These are phyloP conservation scores for Backusella tuberculispora DNA, from an alignment of 192 early-diverging fungal genomes.

Conservation along the genomic window DNA sequence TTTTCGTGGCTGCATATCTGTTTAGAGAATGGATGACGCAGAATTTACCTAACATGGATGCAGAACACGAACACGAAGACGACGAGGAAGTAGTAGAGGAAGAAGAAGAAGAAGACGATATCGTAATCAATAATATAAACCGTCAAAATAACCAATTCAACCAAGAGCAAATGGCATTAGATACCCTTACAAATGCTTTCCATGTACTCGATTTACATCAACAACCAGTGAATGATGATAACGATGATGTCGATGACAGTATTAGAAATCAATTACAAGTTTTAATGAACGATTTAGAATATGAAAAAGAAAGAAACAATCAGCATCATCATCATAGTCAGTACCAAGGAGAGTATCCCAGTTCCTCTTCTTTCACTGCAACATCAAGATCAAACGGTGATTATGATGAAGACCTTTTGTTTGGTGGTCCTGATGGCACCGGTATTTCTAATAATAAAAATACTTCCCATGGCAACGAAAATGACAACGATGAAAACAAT, in stretches of 20 bases:
- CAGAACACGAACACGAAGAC: not conserved
- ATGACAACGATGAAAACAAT: not conserved
- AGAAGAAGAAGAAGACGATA: not conserved
- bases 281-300: slow-evolving; percentile 6
- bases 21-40: slow-evolving; percentile 89
- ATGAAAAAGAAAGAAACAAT: slow-evolving; percentile 2
- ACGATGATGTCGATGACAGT: not conserved
- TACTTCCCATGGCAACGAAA: not conserved
- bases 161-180: slow-evolving; percentile 27
- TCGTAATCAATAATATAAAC: not conserved
- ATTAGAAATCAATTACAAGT: not conserved
- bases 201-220: not conserved
- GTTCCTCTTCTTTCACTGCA: not conserved
- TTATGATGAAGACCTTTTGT: not conserved
- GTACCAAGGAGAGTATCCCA: not conserved
- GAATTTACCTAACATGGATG: slow-evolving; percentile 53
- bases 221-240: not conserved
- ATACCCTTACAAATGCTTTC: slow-evolving; percentile 24
- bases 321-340: no score
- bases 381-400: not conserved
- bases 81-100: not conserved
- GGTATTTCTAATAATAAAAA: not conserved
- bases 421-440: not conserved
- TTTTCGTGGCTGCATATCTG: slow-evolving; percentile 78
- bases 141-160: not conserved